Conservation (phyloP, 306 rosid genomes). For the Pterocarpus macrocarpus region DNA sequence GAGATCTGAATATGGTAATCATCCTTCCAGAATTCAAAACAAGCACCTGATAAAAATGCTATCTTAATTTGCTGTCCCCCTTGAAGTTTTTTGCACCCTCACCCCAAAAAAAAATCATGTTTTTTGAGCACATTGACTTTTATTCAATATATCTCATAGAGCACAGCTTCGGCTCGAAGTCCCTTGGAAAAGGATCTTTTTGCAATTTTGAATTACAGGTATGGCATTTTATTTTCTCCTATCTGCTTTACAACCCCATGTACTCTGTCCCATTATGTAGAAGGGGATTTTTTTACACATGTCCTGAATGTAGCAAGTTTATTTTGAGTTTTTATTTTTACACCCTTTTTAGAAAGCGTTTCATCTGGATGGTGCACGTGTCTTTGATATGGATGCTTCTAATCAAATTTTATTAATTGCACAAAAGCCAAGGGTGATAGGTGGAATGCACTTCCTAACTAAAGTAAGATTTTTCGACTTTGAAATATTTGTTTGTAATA, state of each 20-base stretch:
- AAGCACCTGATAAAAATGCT: neutral
- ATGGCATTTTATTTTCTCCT: constrained; percentile 35
- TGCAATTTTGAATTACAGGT: constrained; percentile 77
- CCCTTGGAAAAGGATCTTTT: constrained; percentile 54
- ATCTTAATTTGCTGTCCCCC: neutral
- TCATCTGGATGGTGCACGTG: constrained; percentile 71
- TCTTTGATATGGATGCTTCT: constrained; percentile 73
- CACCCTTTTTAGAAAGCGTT: constrained; percentile 65
- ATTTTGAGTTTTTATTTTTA: constrained; percentile 46
- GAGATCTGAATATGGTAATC: constrained; percentile 62
- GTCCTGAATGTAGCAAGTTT: constrained; percentile 8
- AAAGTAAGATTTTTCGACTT: constrained; percentile 66
- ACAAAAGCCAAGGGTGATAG: constrained; percentile 68
- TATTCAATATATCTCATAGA: constrained; percentile 52
- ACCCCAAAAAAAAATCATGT: neutral
- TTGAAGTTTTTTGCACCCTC: no score
- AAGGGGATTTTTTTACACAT: neutral
- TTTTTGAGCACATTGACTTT: constrained; percentile 18
- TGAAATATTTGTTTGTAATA: constrained; percentile 24
- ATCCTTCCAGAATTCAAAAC: constrained; percentile 16
- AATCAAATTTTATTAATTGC: constrained; percentile 74
- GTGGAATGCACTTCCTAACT: constrained; percentile 60
- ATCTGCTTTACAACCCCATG: neutral
- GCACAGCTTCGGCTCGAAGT: constrained; percentile 40
- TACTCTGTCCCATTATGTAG: neutral